Percentiles rank a stretch among this genome's conserved stretches.
These are phyloP conservation scores for Sesbania bispinosa DNA, from an alignment of 306 rosid species.

Conservation along the genomic window DNA sequence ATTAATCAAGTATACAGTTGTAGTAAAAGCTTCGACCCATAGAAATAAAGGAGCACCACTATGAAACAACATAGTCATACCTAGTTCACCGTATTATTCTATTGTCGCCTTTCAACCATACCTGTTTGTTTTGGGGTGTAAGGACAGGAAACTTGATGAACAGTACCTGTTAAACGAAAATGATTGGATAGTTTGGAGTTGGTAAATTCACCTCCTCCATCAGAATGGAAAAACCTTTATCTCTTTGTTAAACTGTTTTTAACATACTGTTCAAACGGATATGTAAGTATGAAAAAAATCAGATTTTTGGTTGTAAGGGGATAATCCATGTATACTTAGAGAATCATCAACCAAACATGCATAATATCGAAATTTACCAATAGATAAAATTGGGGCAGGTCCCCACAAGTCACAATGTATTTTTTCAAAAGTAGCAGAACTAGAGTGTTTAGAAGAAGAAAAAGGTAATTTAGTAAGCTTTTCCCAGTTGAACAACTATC, in stretches of 20 bases:
- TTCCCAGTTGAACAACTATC: neutral
- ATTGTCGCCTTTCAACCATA: neutral
- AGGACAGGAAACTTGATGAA: neutral
- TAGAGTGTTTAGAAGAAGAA: neutral
- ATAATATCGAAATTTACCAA: neutral
- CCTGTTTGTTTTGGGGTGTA: neutral
- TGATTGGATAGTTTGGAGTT: too few relatives aligned
- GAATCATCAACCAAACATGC: neutral
- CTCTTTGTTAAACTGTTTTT: too few relatives aligned
- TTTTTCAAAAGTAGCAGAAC: neutral
- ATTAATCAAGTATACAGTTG: too few relatives aligned
- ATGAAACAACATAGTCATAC: neutral
- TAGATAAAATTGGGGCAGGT: neutral
- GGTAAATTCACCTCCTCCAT: too few relatives aligned
- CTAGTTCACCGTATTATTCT: neutral
- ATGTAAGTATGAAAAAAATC: neutral
- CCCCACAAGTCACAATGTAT: neutral
- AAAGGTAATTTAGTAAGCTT: neutral
- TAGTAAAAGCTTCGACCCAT: too few relatives aligned
- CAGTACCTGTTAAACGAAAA: too few relatives aligned
- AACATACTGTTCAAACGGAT: neutral
- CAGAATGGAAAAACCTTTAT: too few relatives aligned
- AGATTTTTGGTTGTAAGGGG: neutral
- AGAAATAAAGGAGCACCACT: neutral
- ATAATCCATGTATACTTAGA: slow-evolving; percentile 1